phyloP scores from a whole-genome alignment of 768 basidiomycete genomes.

The Leccinum variicolor region DNA sequence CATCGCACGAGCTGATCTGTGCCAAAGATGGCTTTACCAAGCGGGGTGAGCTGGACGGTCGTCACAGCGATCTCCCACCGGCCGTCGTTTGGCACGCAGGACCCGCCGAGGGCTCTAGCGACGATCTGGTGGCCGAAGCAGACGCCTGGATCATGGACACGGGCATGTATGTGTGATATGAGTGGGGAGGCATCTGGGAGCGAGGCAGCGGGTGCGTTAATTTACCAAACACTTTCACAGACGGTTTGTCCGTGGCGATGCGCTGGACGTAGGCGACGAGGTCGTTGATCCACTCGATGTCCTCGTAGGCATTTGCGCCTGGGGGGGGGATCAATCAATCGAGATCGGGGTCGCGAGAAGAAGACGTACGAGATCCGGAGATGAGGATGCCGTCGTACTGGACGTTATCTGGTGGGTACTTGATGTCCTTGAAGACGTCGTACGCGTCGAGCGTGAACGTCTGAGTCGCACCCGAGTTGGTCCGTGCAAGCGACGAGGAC shows the following conservation, averaged over 20 bases:
- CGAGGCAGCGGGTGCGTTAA: no score
- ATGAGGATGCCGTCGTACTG: no score
- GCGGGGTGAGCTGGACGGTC: slow-evolving; percentile 58
- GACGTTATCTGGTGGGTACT: no score
- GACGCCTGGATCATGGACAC: slow-evolving; percentile 49
- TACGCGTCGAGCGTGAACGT: no score
- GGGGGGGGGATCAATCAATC: no score
- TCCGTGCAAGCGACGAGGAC: no score
- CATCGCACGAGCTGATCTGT: slow-evolving; percentile 36
- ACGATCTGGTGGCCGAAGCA: slow-evolving; percentile 93
- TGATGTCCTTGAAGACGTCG: no score
- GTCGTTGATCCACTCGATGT: slow-evolving; percentile 70
- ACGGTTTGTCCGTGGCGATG: slow-evolving; percentile 49
- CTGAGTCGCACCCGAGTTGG: no score
- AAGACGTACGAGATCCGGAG: no score
- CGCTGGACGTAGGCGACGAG: slow-evolving; percentile 58
- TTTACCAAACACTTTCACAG: slow-evolving; percentile 71
- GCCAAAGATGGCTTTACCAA: slow-evolving; percentile 72
- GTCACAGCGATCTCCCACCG: slow-evolving; percentile 86
- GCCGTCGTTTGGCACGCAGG: slow-evolving; percentile 59
- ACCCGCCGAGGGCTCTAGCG: slow-evolving; percentile 70
- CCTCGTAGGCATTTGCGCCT: no score
- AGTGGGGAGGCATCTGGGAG: neutral
- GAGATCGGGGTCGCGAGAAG: no score
- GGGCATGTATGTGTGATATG: neutral